These are phyloP conservation scores for Triticum monococcum DNA, from an alignment of 176 grass and related monocot genomes.

Conservation along the genomic window DNA sequence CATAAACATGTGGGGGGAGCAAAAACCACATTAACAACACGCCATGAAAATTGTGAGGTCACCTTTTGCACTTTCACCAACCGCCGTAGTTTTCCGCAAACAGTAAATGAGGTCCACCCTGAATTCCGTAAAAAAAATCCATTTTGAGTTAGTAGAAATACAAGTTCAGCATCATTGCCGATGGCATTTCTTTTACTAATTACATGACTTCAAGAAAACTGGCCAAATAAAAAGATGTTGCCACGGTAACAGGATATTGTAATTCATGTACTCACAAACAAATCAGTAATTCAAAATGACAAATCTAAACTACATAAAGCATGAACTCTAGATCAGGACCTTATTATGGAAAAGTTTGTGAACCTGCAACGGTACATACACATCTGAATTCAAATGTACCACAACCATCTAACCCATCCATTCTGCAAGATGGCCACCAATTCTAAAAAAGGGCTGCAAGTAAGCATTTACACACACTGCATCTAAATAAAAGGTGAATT, in stretches of 20 bases:
- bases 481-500: neutral
- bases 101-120: slow-evolving; percentile 99
- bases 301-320: neutral
- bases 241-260: neutral
- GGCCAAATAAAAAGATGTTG: neutral
- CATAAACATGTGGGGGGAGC: neutral
- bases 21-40: neutral
- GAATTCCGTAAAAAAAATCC: neutral
- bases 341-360: neutral
- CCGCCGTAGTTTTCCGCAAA: slow-evolving; percentile 90
- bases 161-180: neutral
- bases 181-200: neutral
- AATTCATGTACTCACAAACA: neutral
- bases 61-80: slow-evolving; percentile 98
- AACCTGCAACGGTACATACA: neutral
- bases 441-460: neutral
- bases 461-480: neutral
- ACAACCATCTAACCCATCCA: neutral
- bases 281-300: neutral
- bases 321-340: neutral
- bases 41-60: neutral
- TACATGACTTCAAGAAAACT: neutral
- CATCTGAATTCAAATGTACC: neutral
- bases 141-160: slow-evolving; percentile 14
- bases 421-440: neutral